A percentile compares a stretch with the other conserved stretches of the same genome.
Evolutionary conservation across 768 basidiomycete genomes (phyloP).

Genomic region (Lactarius vividus): DNA sequence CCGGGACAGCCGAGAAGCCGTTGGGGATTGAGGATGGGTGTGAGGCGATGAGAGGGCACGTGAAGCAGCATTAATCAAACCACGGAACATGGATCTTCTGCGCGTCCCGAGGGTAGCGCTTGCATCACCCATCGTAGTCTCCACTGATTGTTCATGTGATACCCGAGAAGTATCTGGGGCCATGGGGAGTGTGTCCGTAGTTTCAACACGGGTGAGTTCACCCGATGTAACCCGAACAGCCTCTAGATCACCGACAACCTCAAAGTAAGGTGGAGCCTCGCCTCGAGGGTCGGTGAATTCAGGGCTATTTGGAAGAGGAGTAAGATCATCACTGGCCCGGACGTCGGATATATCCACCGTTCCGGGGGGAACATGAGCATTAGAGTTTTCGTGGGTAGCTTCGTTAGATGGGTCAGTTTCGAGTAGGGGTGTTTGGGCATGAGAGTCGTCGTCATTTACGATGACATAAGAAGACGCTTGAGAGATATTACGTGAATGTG

Average conservation of each 20-base stretch:
- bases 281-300: slow-evolving; percentile 46
- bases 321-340: slow-evolving; percentile 3
- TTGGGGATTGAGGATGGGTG: neutral
- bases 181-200: slow-evolving; percentile 22
- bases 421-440: slow-evolving; percentile 26
- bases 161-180: slow-evolving; percentile 9
- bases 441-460: slow-evolving; percentile 17
- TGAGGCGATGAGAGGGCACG: slow-evolving; percentile 21
- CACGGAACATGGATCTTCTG: slow-evolving; percentile 48
- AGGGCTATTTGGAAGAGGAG: slow-evolving; percentile 29
- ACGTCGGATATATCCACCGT: slow-evolving; percentile 23
- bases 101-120: slow-evolving; percentile 17
- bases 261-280: slow-evolving; percentile 67
- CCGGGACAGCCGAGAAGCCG: slow-evolving; percentile 3
- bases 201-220: slow-evolving; percentile 20
- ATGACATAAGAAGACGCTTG: slow-evolving; percentile 22
- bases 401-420: slow-evolving; percentile 19
- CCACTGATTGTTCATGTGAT: slow-evolving; percentile 3
- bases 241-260: slow-evolving; percentile 40
- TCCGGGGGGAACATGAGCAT: slow-evolving; percentile 14
- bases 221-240: slow-evolving; percentile 18
- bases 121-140: neutral
- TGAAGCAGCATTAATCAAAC: slow-evolving; percentile 25
- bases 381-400: slow-evolving; percentile 10
- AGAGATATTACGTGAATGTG: slow-evolving; percentile 25